A percentile compares a stretch with the other conserved stretches of the same genome.
These are phyloP conservation scores for Ballota nigra DNA, from an alignment of 257 asterid species.

Conservation along the genomic window DNA sequence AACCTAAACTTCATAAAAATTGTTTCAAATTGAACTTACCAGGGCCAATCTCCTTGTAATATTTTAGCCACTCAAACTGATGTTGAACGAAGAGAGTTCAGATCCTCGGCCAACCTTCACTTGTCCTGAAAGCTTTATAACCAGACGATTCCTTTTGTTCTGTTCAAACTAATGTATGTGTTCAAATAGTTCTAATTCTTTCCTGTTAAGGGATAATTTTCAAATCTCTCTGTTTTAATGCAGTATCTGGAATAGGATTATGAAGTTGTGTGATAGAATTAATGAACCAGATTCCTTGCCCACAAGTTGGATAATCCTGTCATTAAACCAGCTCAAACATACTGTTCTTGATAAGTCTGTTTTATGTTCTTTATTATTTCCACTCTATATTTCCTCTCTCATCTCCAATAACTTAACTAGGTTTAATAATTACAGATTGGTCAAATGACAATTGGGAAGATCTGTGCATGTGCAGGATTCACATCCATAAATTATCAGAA, in stretches of 20 bases:
- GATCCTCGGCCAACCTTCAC: constrained; percentile 7
- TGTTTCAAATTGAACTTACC: constrained; percentile 8
- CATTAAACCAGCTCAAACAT: background rate
- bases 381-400: background rate
- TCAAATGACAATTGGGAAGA: background rate
- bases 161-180: background rate
- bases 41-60: constrained; percentile 15
- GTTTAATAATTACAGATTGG: background rate
- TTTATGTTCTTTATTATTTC: background rate
- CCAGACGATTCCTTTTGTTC: constrained; percentile 1
- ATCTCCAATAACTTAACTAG: background rate
- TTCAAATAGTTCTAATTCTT: background rate
- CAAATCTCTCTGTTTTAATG: background rate
- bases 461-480: background rate
- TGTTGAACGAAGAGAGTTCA: constrained; percentile 1
- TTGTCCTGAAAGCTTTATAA: constrained; percentile 7
- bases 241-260: background rate
- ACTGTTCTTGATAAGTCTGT: background rate
- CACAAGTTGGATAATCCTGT: background rate
- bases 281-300: background rate
- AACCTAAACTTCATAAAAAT: background rate
- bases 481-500: background rate
- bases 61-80: background rate
- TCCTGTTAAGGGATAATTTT: background rate
- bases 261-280: background rate